Evolutionary conservation across 2,329 filamentous ascomycete genomes (phyloP).

Genomic region (Xylaria sp.): DNA sequence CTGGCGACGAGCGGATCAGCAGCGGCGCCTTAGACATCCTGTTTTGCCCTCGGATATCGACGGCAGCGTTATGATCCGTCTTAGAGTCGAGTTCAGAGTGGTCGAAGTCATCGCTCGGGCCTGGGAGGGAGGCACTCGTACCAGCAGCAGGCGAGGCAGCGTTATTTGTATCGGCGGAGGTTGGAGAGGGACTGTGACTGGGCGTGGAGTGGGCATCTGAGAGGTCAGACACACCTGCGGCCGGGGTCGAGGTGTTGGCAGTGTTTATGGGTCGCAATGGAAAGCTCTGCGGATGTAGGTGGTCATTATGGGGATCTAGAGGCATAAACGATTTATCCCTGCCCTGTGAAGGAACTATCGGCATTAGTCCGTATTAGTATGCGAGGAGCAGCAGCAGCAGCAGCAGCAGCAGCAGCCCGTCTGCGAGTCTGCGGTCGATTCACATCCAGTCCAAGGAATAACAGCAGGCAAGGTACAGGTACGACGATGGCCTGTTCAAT

Average conservation of each 20-base stretch:
- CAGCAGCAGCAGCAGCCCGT: too few species aligned
- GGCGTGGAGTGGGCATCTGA: conserved; percentile 20
- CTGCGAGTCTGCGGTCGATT: too few species aligned
- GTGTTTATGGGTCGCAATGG: conserved; percentile 32
- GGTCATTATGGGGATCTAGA: conserved; percentile 17
- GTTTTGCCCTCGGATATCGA: conserved; percentile 20
- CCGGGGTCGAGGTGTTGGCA: conserved; percentile 23
- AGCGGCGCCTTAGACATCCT: conserved; percentile 55
- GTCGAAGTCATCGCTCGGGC: conserved; percentile 32
- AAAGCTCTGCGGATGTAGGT: conserved; percentile 30
- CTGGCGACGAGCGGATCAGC: conserved; percentile 61
- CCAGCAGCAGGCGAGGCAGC: conserved; percentile 17
- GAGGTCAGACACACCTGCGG: conserved; percentile 12
- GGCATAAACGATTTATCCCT: conserved; percentile 22
- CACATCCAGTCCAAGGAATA: too few species aligned
- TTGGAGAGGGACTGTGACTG: conserved; percentile 5
- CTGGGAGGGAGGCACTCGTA: conserved; percentile 20
- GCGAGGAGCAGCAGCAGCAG: too few species aligned
- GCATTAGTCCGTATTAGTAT: conserved; percentile 2
- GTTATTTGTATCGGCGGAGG: conserved; percentile 24
- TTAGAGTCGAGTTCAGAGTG: conserved; percentile 21
- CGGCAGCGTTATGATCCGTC: conserved; percentile 25
- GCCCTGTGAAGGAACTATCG: conserved; percentile 10
- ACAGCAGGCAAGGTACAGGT: too few species aligned
- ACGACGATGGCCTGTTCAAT: too few species aligned